Evolutionary conservation across 805 yeast genomes (phyloP).

Genomic region (Cyberlindnera suaveolens): DNA sequence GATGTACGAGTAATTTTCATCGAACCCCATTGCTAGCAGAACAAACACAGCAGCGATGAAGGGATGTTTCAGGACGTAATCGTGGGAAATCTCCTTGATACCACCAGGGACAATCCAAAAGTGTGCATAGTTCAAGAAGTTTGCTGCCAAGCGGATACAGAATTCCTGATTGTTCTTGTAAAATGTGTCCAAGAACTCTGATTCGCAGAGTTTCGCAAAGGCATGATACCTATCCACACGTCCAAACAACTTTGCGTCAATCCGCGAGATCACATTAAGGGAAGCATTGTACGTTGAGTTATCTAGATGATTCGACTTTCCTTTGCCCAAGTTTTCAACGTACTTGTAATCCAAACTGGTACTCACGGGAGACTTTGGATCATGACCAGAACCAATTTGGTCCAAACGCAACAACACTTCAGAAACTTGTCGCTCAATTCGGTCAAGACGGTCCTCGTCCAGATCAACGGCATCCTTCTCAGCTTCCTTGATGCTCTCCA

Average conservation of each 20-base stretch:
- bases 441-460: constrained; percentile 5
- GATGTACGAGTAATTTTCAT: constrained; percentile 43
- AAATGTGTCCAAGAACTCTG: constrained; percentile 38
- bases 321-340: constrained; percentile 9
- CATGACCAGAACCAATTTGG: background rate
- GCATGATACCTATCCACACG: constrained; percentile 21
- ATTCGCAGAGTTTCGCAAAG: constrained; percentile 30
- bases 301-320: constrained; percentile 20
- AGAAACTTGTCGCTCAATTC: constrained; percentile 16
- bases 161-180: constrained; percentile 36
- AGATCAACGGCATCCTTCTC: constrained; percentile 1
- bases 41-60: constrained; percentile 41
- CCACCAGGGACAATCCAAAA: constrained; percentile 62
- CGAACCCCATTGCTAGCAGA: constrained; percentile 49
- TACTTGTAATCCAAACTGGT: constrained; percentile 8
- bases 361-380: background rate
- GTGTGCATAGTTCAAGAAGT: constrained; percentile 47
- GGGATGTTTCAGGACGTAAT: constrained; percentile 44
- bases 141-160: constrained; percentile 39
- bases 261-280: constrained; percentile 28
- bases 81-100: constrained; percentile 38
- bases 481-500: constrained; percentile 9
- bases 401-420: constrained; percentile 23
- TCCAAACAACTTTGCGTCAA: constrained; percentile 35
- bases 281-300: constrained; percentile 30